Percentiles rank a stretch among this genome's conserved stretches.
phyloP scores from a whole-genome alignment of 495 filamentous ascomycete species.

The Talaromyces wortmannii region DNA sequence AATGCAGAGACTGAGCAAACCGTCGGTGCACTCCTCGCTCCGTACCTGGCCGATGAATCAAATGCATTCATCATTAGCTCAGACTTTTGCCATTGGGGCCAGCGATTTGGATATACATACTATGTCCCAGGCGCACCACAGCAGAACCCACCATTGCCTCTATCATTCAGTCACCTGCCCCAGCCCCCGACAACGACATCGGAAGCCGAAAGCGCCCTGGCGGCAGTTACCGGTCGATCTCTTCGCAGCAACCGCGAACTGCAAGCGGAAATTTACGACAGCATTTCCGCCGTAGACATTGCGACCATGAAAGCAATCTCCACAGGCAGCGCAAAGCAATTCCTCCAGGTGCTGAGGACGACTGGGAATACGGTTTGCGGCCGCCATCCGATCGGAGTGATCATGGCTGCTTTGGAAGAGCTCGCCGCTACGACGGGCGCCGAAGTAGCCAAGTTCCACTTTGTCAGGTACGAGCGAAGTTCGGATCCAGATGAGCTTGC shows the following conservation, averaged over 20 bases:
- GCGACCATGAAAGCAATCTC: constrained; percentile 78
- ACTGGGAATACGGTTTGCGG: constrained; percentile 95
- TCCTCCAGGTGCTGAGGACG: constrained; percentile 57
- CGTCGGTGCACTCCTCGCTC: constrained; percentile 66
- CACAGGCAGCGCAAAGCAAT: constrained; percentile 60
- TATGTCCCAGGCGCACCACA: constrained; percentile 52
- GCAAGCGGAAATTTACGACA: constrained; percentile 67
- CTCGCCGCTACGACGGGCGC: constrained; percentile 24
- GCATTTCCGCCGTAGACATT: constrained; percentile 75
- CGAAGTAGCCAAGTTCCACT: constrained; percentile 63
- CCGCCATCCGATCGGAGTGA: constrained; percentile 88
- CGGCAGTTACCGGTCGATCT: constrained; percentile 27
- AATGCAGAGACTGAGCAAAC: constrained; percentile 54
- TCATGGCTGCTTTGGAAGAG: constrained; percentile 80
- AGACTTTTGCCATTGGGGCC: constrained; percentile 97
- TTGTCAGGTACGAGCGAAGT: constrained; percentile 89
- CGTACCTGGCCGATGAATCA: constrained; percentile 67
- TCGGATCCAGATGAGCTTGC: constrained; percentile 57
- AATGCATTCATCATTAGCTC: constrained; percentile 85
- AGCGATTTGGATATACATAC: constrained; percentile 78
- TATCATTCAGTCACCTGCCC: constrained; percentile 32
- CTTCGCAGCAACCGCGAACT: constrained; percentile 30
- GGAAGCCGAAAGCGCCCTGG: constrained; percentile 17
- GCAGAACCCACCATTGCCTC: constrained; percentile 31
- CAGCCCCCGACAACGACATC: constrained; percentile 25